These are phyloP conservation scores for Phytophthora meadii DNA, from an alignment of 352 stramenopile species.

Conservation along the genomic window DNA sequence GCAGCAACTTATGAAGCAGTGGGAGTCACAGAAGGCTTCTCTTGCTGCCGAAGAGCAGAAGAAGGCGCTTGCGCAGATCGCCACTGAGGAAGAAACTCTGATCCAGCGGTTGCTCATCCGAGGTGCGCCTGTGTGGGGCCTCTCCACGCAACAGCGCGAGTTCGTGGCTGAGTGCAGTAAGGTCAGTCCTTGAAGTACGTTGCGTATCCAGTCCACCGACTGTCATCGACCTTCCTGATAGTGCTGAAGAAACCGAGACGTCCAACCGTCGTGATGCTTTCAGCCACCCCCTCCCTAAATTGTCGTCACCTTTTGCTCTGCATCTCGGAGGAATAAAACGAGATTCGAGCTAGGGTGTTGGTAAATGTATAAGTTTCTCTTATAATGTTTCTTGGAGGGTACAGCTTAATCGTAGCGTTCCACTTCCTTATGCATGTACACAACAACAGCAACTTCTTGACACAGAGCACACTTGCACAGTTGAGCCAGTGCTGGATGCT, in stretches of 20 bases:
- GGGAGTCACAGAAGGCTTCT: constrained; percentile 46
- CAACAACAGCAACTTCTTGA: no score
- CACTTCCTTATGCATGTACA: no score
- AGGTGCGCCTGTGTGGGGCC: constrained; percentile 75
- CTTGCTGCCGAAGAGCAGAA: constrained; percentile 50
- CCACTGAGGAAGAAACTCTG: constrained; percentile 52
- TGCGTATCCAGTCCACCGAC: constrained; percentile 7
- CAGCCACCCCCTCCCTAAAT: constrained; percentile 3
- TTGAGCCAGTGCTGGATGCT: background rate
- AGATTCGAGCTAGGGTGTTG: constrained; percentile 30
- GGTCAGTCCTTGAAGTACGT: constrained; percentile 19
- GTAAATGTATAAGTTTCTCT: constrained; percentile 33
- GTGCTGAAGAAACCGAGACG: constrained; percentile 1
- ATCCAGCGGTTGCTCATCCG: constrained; percentile 75
- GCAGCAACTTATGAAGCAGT: constrained; percentile 66
- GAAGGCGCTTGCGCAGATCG: constrained; percentile 51
- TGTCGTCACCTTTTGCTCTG: constrained; percentile 19
- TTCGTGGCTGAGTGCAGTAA: constrained; percentile 73
- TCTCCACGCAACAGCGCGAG: constrained; percentile 74
- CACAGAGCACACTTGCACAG: background rate
- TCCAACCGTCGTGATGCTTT: background rate
- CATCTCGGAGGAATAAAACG: constrained; percentile 39
- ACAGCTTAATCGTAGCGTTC: background rate
- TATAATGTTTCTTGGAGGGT: constrained; percentile 1
- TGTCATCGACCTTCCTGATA: constrained; percentile 8